phyloP scores from a whole-genome alignment of 1,284 basidiomycete genomes.

The Trametes sp. region DNA sequence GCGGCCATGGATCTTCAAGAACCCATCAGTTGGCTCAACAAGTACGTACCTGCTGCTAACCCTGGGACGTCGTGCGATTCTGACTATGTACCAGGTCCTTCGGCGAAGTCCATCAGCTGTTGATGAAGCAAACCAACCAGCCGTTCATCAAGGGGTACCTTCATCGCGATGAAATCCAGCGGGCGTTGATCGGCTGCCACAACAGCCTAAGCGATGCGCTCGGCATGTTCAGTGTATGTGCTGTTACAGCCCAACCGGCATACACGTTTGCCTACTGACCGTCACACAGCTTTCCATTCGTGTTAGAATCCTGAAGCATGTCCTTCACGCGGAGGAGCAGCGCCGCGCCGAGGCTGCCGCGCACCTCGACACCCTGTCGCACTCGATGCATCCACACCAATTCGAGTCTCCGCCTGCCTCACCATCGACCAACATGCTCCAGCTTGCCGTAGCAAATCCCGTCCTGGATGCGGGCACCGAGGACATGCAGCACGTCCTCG shows the following conservation, averaged over 20 bases:
- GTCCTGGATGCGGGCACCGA: constrained; percentile 29
- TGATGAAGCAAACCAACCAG: constrained; percentile 65
- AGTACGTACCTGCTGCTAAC: constrained; percentile 54
- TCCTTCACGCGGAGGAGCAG: constrained; percentile 50
- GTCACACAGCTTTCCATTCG: constrained; percentile 55
- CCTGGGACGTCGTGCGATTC: too few species aligned
- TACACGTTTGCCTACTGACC: constrained; percentile 4
- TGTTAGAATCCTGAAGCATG: constrained; percentile 65
- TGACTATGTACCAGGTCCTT: constrained; percentile 31
- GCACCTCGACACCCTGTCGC: constrained; percentile 34
- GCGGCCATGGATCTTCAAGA: constrained; percentile 46
- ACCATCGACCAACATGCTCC: constrained; percentile 25
- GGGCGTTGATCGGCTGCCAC: constrained; percentile 62
- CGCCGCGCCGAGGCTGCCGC: constrained; percentile 41
- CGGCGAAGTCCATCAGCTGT: constrained; percentile 55
- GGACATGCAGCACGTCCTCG: constrained; percentile 16
- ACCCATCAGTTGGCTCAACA: constrained; percentile 54
- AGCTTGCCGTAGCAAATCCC: too few species aligned
- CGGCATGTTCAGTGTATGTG: constrained; percentile 33
- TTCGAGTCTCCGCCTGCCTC: constrained; percentile 16
- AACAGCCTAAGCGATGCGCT: constrained; percentile 39
- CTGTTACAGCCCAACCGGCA: too few species aligned
- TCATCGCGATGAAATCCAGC: constrained; percentile 73
- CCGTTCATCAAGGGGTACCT: constrained; percentile 84
- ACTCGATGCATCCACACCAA: neutral